phyloP scores from a whole-genome alignment of 805 yeast species.

The Candida suzukii region DNA sequence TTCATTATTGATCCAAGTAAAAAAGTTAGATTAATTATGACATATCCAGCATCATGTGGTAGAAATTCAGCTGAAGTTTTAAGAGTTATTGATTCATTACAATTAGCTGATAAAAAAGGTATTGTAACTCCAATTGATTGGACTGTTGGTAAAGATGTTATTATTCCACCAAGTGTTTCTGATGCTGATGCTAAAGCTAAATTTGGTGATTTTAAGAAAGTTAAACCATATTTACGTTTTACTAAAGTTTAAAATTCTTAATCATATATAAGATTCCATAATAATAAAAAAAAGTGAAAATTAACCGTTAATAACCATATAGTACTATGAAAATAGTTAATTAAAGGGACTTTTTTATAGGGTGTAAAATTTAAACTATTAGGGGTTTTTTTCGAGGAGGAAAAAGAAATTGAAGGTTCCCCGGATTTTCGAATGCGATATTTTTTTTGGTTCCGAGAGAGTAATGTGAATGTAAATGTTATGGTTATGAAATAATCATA shows the following conservation, averaged over 20 bases:
- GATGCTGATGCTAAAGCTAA: conserved; percentile 74
- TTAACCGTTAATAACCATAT: too few relatives aligned
- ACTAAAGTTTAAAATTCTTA: conserved; percentile 29
- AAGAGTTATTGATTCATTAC: conserved; percentile 85
- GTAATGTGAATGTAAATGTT: too few relatives aligned
- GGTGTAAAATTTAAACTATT: too few relatives aligned
- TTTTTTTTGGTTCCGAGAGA: too few relatives aligned
- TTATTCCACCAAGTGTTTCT: conserved; percentile 80
- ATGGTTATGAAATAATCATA: too few relatives aligned
- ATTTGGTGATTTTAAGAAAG: conserved; percentile 78
- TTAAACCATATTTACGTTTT: conserved; percentile 86
- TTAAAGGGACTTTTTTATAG: too few relatives aligned
- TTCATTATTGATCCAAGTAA: conserved; percentile 86
- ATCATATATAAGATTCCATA: too few relatives aligned
- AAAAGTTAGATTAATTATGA: conserved; percentile 78
- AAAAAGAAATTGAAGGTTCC: too few relatives aligned
- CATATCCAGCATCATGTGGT: conserved; percentile 92
- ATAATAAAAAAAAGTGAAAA: too few relatives aligned
- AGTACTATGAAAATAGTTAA: too few relatives aligned
- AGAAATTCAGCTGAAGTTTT: conserved; percentile 90
- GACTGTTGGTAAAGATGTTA: conserved; percentile 85
- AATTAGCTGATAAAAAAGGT: conserved; percentile 74
- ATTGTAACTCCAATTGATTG: conserved; percentile 91
- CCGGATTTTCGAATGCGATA: too few relatives aligned
- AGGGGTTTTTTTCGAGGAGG: too few relatives aligned